phyloP scores from a whole-genome alignment of 2,329 filamentous ascomycete genomes.

The Claviceps sp. region DNA sequence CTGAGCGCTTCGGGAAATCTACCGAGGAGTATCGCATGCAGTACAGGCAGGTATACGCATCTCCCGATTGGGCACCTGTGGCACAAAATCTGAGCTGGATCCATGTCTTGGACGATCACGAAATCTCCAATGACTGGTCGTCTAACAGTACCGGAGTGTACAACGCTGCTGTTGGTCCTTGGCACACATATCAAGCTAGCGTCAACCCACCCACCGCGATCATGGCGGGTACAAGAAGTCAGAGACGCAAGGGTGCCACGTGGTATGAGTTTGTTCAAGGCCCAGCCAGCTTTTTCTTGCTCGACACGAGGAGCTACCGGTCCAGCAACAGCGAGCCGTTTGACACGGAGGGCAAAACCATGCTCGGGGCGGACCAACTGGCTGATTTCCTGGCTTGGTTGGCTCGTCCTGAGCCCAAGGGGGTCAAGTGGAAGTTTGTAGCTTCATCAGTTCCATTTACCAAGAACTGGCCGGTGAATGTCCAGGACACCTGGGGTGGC shows the following conservation, averaged over 20 bases:
- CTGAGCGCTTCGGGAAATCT: slow-evolving; percentile 58
- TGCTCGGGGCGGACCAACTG: slow-evolving; percentile 72
- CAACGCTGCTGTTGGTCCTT: slow-evolving; percentile 66
- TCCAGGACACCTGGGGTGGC: slow-evolving; percentile 85
- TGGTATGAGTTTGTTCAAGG: slow-evolving; percentile 87
- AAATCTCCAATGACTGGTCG: slow-evolving; percentile 78
- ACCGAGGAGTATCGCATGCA: slow-evolving; percentile 73
- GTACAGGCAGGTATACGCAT: slow-evolving; percentile 91
- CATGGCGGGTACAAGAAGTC: slow-evolving; percentile 27
- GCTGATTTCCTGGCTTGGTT: slow-evolving; percentile 70
- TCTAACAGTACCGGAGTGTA: slow-evolving; percentile 39
- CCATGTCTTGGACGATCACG: slow-evolving; percentile 91
- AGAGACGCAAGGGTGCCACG: slow-evolving; percentile 43
- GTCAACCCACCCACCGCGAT: slow-evolving; percentile 65
- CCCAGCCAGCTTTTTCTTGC: slow-evolving; percentile 84
- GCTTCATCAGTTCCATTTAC: slow-evolving; percentile 88
- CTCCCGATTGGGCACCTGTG: slow-evolving; percentile 73
- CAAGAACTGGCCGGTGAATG: slow-evolving; percentile 89
- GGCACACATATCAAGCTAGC: slow-evolving; percentile 70
- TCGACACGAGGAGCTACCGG: slow-evolving; percentile 82
- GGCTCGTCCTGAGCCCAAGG: slow-evolving; percentile 53
- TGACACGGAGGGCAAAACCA: slow-evolving; percentile 58
- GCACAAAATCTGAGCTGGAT: slow-evolving; percentile 85
- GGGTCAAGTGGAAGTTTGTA: slow-evolving; percentile 87
- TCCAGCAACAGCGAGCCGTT: slow-evolving; percentile 50